Conservation (phyloP, 306 rosid genomes). For the Cercis canadensis region DNA sequence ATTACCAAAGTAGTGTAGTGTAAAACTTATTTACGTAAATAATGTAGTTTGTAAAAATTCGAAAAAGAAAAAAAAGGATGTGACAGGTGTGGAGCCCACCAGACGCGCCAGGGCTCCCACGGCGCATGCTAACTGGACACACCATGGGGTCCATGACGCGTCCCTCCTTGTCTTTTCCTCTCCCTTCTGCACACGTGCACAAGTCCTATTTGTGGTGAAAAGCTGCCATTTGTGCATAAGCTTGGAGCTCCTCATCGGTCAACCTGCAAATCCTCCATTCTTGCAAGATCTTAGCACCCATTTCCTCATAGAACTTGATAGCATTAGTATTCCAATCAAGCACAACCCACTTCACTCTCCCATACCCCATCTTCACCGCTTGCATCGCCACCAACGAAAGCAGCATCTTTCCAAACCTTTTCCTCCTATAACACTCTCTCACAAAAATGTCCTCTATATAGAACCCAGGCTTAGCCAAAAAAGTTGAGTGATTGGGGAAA, state of each 20-base stretch:
- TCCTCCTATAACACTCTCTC: conserved; percentile 81
- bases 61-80: too few species aligned
- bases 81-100: too few species aligned
- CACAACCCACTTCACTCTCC: conserved; percentile 88
- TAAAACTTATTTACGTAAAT: too few species aligned
- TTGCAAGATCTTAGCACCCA: conserved; percentile 76
- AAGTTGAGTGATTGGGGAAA: conserved; percentile 75
- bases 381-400: conserved; percentile 78
- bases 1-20: too few species aligned
- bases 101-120: too few species aligned
- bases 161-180: too few species aligned
- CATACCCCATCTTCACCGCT: conserved; percentile 89
- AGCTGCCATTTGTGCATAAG: too few species aligned
- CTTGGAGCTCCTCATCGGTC: conserved; percentile 67
- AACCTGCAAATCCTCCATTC: conserved; percentile 91
- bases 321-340: conserved; percentile 88
- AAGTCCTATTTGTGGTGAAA: too few species aligned
- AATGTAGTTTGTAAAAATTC: too few species aligned
- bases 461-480: conserved; percentile 74
- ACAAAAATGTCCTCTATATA: conserved; percentile 82
- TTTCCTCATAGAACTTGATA: conserved; percentile 71
- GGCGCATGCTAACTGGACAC: too few species aligned
- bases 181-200: too few species aligned
- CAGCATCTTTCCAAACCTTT: conserved; percentile 70
- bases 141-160: too few species aligned